phyloP scores from a whole-genome alignment of 1,284 basidiomycete species.

The Cutaneotrichosporon dermatis region DNA sequence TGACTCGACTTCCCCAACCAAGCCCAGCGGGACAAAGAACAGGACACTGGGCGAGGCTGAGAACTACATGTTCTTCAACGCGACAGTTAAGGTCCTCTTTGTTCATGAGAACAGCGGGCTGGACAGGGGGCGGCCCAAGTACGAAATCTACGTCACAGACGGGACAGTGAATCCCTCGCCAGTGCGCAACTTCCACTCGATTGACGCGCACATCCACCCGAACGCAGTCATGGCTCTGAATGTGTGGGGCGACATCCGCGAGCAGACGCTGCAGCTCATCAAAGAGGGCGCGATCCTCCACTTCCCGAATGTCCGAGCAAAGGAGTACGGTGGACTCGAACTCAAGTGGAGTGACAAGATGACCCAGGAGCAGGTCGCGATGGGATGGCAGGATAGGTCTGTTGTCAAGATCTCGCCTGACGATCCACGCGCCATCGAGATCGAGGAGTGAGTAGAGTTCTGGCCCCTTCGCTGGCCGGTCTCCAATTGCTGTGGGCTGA shows the following conservation, averaged over 20 bases:
- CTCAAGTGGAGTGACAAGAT: slow-evolving; percentile 33
- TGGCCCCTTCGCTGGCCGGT: not conserved
- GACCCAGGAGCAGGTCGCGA: slow-evolving; percentile 20
- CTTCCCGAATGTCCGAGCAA: slow-evolving; percentile 28
- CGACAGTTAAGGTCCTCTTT: slow-evolving; percentile 30
- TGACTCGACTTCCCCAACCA: not conserved
- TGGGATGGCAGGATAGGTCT: slow-evolving; percentile 23
- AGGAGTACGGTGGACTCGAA: slow-evolving; percentile 26
- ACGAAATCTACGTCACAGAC: slow-evolving; percentile 39
- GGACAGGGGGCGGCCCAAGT: slow-evolving; percentile 2
- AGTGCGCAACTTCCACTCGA: slow-evolving; percentile 29
- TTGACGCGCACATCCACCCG: slow-evolving; percentile 3
- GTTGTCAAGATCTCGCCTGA: slow-evolving; percentile 7
- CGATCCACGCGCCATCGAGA: slow-evolving; percentile 22
- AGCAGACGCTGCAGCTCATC: not conserved
- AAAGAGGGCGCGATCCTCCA: slow-evolving; percentile 24
- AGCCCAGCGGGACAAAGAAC: not conserved
- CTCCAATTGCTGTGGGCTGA: slow-evolving; percentile 2
- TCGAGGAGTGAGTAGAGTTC: slow-evolving; percentile 26
- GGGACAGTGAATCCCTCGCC: slow-evolving; percentile 24
- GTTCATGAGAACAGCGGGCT: slow-evolving; percentile 8
- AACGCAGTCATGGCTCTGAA: slow-evolving; percentile 3
- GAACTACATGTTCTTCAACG: slow-evolving; percentile 4
- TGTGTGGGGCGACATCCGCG: not conserved
- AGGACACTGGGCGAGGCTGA: slow-evolving; percentile 2